A percentile compares a stretch with the other conserved stretches of the same genome.
phyloP scores from a whole-genome alignment of 176 grass and related monocot species.

The Guadua angustifolia region DNA sequence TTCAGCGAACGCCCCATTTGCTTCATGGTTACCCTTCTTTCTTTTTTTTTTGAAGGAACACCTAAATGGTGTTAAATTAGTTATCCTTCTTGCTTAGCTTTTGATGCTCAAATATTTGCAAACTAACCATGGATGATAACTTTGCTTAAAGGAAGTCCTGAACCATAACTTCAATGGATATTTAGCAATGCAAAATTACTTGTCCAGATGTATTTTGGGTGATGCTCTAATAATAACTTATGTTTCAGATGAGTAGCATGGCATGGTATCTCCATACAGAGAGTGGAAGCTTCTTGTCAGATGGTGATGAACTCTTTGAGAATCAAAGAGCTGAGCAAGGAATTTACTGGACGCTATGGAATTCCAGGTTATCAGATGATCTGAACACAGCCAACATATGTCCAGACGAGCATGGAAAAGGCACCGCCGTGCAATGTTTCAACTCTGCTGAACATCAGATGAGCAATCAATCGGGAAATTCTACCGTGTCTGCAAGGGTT shows the following conservation, averaged over 20 bases:
- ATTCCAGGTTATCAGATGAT: constrained; percentile 1
- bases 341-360: constrained; percentile 49
- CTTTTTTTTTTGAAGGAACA: not conserved
- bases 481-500: not conserved
- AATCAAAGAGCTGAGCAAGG: constrained; percentile 28
- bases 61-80: not conserved
- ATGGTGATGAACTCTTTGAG: constrained; percentile 33
- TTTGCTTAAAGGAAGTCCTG: not conserved
- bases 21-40: not conserved
- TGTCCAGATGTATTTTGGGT: not conserved
- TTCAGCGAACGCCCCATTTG: not conserved
- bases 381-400: not conserved
- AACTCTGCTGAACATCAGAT: not conserved
- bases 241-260: constrained; percentile 54
- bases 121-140: not conserved
- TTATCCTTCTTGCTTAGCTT: not conserved
- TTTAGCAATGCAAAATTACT: not conserved
- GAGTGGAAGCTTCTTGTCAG: constrained; percentile 18
- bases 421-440: not conserved
- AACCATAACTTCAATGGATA: not conserved
- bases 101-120: not conserved
- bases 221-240: not conserved
- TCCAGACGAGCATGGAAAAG: not conserved
- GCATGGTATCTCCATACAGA: constrained; percentile 40
- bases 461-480: constrained; percentile 2